Evolutionary conservation across 805 yeast genomes (phyloP), one percentile per base, ranked within the genome.

Genomic region (Starmera dryadoides): DNA sequence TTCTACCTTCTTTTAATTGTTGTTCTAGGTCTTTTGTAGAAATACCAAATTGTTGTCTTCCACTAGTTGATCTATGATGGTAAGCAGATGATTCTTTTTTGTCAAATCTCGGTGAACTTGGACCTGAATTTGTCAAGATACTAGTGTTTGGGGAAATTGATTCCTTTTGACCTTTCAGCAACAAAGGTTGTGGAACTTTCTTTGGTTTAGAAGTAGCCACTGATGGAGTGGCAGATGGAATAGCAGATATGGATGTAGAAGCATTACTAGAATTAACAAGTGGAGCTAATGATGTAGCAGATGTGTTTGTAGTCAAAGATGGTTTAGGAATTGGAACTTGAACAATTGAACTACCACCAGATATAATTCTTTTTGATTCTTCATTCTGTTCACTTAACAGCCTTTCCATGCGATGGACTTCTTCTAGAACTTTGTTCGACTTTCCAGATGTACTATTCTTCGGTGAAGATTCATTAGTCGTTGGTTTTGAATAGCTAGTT

Each of bases 331-430:
- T n/a, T n/a, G n/a, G 22, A n/a, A n/a, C n/a, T n/a, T n/a, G n/a
- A n/a, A n/a, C n/a, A n/a, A n/a, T n/a, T n/a, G 18, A 9, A 34
- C 28, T 21, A 7, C 33, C 30, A 19, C 29, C 19, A 14, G 43
- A 38, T 3, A 16, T 10, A 19, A 50, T 52, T 31, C 46, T 26
- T 34, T 51, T 45, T 2, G 26, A 18, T 2, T 45, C 47, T 12
- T n/a, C 30, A n/a, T 44, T 52, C 4, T 38, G 42, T 31, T 42
- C 46, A 37, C 34, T 52, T 29, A 52, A 36, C 17, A 60, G 29
- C 26, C 47, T 51, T 42, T 63, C 67, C 52, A 61, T 56, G 20
- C 47, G 48, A 17, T 44, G 49, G 4, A 62, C 54, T 33, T 59
- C 62, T 26, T 57, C 59, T 17, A 48, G 33, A 1, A 57, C 58